Evolutionary conservation across 192 early-diverging fungal species (phyloP), one percentile per base, ranked within the genome.

Genomic region (Coemansia sp.): DNA sequence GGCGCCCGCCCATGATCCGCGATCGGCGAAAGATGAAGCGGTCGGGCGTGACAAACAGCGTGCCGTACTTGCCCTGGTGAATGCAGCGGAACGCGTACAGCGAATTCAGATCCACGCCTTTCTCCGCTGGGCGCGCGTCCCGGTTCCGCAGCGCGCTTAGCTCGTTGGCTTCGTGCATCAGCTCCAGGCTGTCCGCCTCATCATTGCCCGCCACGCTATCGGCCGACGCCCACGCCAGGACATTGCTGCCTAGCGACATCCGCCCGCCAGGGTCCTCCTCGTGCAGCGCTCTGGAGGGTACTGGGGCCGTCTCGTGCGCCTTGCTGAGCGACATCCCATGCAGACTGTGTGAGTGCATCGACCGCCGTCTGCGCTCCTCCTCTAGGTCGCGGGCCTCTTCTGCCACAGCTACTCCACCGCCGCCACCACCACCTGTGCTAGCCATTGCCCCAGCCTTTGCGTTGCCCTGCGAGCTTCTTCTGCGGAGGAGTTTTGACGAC

Each of bases 51-150:
- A 81, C 78, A 72, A 81, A 81, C 69, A 81, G 56, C 20, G 78
- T 81, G 49, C 78, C 78, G 61, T 81, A 81, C 40, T 75, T 75
- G 73, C 78, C 73, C 35, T 62, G 62, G 63, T 81, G 78, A 10
- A 81, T 56, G 66, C 78, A 81, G 41, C 78, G 73, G 70, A 81
- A 81, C 4, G 78, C 78, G 46, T 75, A 81, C 38, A 81, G 78
- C 35, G 73, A 75, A 20, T 33, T 66, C 38, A 69, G 54, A 45
- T 81, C 78, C 9, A 72, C 40, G 9, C 60, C 70, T 23, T 72
- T 66, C 19, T 57, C 62, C 5, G 78, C 43, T 13, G 69, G 63
- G n/a, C 62, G 73, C 50, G 78, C 78, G 41, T 80, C 62, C 63
- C 71, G 74, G 73, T 69, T 75, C 13, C 77, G 69, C 59, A 75